Evolutionary conservation across 2,329 filamentous ascomycete genomes (phyloP).

Genomic region (Alternaria atra): DNA sequence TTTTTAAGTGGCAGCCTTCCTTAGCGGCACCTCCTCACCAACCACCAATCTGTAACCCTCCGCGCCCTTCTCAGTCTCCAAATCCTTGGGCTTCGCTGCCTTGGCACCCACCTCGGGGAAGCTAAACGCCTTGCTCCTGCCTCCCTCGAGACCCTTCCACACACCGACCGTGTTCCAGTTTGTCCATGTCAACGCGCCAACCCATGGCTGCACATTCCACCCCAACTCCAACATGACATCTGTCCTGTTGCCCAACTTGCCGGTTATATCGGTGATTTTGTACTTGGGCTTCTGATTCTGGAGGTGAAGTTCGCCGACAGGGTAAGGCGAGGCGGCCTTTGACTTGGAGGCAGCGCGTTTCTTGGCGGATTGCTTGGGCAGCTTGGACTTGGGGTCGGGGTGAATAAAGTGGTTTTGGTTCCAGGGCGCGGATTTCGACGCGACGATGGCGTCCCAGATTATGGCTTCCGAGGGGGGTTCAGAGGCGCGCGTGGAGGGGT

Average conservation of each 20-base stretch:
- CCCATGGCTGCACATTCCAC: slow-evolving; percentile 98
- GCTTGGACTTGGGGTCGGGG: slow-evolving; percentile 65
- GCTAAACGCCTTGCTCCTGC: slow-evolving; percentile 69
- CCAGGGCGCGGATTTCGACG: slow-evolving; percentile 69
- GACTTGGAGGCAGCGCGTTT: slow-evolving; percentile 25
- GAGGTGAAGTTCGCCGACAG: slow-evolving; percentile 76
- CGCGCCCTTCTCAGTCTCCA: slow-evolving; percentile 59
- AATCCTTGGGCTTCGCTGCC: slow-evolving; percentile 62
- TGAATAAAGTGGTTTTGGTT: slow-evolving; percentile 62
- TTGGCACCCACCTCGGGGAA: slow-evolving; percentile 74
- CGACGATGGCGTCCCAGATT: slow-evolving; percentile 97
- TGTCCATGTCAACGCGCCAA: slow-evolving; percentile 85
- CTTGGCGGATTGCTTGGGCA: slow-evolving; percentile 51
- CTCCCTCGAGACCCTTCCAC: slow-evolving; percentile 73
- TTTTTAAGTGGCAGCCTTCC: slow-evolving; percentile 19
- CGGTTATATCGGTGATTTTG: slow-evolving; percentile 89
- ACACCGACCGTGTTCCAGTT: slow-evolving; percentile 59
- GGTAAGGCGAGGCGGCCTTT: slow-evolving; percentile 32
- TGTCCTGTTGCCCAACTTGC: slow-evolving; percentile 75
- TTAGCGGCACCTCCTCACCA: slow-evolving; percentile 41
- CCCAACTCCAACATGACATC: slow-evolving; percentile 83
- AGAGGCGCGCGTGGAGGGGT: slow-evolving; percentile 58
- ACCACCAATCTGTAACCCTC: slow-evolving; percentile 58
- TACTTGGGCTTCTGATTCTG: slow-evolving; percentile 93
- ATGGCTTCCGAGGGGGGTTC: slow-evolving; percentile 70